phyloP scores from a whole-genome alignment of 345 rosid genomes.

The Populus deltoides region DNA sequence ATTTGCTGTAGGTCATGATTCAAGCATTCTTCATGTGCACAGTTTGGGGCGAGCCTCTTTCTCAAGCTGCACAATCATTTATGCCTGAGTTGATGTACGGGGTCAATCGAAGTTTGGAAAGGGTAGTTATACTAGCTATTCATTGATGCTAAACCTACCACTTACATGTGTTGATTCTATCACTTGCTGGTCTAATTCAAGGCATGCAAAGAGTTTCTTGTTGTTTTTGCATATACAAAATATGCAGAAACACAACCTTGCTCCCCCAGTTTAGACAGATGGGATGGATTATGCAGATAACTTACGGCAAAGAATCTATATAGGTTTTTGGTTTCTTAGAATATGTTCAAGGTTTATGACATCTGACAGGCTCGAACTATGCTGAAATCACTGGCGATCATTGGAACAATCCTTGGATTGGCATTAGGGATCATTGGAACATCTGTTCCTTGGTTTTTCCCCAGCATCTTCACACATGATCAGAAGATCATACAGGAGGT shows the following conservation, averaged over 20 bases:
- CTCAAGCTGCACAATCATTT: conserved; percentile 93
- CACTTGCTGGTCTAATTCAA: neutral
- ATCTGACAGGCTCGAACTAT: conserved; percentile 66
- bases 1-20: conserved; percentile 54
- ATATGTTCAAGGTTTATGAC: conserved; percentile 8
- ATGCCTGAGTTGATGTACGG: conserved; percentile 87
- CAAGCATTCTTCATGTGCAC: conserved; percentile 67
- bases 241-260: neutral
- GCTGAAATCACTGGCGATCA: conserved; percentile 70
- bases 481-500: conserved; percentile 63
- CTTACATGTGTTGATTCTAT: neutral
- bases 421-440: conserved; percentile 53
- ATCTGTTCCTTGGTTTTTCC: conserved; percentile 66
- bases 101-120: conserved; percentile 50
- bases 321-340: neutral
- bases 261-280: neutral
- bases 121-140: conserved; percentile 34
- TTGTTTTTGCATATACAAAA: neutral
- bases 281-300: neutral
- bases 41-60: conserved; percentile 89
- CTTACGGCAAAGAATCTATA: neutral
- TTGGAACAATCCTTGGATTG: conserved; percentile 63
- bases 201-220: neutral
- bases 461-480: conserved; percentile 71
- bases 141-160: neutral